Percentiles rank a stretch among this genome's conserved stretches.
Evolutionary conservation across 192 early-diverging fungal species (phyloP).

Genomic region (Entomortierella beljakovae): DNA sequence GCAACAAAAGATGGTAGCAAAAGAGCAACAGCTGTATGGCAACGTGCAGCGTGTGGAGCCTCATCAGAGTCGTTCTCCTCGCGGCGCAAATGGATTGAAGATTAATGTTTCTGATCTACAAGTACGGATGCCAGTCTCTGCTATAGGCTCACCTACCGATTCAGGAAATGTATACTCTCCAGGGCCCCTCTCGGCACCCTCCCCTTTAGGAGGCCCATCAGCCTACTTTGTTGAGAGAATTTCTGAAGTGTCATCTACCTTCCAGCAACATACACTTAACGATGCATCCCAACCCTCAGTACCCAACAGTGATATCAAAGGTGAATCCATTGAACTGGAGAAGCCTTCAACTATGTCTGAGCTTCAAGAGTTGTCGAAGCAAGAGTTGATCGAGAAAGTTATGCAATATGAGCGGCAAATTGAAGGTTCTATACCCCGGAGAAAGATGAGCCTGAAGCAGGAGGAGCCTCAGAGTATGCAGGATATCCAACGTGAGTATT

Average conservation of each 20-base stretch:
- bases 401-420: constrained; percentile 57
- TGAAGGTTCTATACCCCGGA: constrained; percentile 29
- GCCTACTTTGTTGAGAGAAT: constrained; percentile 18
- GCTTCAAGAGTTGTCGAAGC: constrained; percentile 40
- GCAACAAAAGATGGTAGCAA: constrained; percentile 39
- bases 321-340: constrained; percentile 24
- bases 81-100: constrained; percentile 28
- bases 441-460: constrained; percentile 31
- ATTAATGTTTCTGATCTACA: constrained; percentile 43
- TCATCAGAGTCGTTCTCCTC: constrained; percentile 41
- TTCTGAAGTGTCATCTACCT: constrained; percentile 35
- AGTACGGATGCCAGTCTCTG: constrained; percentile 27
- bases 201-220: constrained; percentile 26
- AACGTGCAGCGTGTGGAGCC: constrained; percentile 24
- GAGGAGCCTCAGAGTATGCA: constrained; percentile 13
- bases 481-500: constrained; percentile 16
- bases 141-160: constrained; percentile 38
- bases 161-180: constrained; percentile 21
- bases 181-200: constrained; percentile 44
- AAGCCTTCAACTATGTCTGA: constrained; percentile 33
- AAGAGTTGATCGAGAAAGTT: constrained; percentile 57
- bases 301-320: constrained; percentile 15
- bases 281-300: constrained; percentile 9
- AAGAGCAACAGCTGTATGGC: constrained; percentile 21
- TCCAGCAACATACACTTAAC: constrained; percentile 45